Conservation (phyloP, 2,329 filamentous ascomycete species). For the Penicillium glabrum region DNA sequence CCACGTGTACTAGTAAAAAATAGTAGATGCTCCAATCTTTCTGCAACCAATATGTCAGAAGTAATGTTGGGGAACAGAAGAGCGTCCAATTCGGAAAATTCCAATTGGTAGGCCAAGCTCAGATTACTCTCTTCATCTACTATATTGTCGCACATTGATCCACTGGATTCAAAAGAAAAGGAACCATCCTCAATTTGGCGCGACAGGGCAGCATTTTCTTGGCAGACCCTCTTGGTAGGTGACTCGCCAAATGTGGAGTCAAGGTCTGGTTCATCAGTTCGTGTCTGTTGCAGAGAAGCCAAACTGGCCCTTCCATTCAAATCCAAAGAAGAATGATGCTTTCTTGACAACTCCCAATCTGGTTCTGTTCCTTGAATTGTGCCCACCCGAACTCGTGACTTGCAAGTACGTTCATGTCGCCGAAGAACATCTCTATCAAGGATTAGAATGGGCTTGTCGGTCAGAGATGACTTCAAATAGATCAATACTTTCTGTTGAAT, state of each 20-base stretch:
- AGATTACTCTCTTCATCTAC: background rate
- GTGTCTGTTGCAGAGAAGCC: background rate
- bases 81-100: conserved; percentile 19
- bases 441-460: background rate
- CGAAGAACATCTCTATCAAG: conserved; percentile 19
- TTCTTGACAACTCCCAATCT: background rate
- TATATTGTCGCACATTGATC: background rate
- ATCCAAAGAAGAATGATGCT: background rate
- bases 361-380: background rate
- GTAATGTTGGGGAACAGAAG: conserved; percentile 11
- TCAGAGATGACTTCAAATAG: background rate
- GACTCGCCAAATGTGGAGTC: background rate
- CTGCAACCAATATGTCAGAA: conserved; percentile 14
- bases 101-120: conserved; percentile 6
- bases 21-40: conserved; percentile 21
- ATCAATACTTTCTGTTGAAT: conserved; percentile 20
- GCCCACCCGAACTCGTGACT: background rate
- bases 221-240: background rate
- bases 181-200: background rate
- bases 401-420: conserved; percentile 25
- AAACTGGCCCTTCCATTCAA: background rate
- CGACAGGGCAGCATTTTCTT: background rate
- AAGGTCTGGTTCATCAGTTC: background rate
- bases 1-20: conserved; percentile 24
- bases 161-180: background rate